Evolutionary conservation across 2,329 filamentous ascomycete genomes (phyloP).

Genomic region (Bipolaris sorokiniana): DNA sequence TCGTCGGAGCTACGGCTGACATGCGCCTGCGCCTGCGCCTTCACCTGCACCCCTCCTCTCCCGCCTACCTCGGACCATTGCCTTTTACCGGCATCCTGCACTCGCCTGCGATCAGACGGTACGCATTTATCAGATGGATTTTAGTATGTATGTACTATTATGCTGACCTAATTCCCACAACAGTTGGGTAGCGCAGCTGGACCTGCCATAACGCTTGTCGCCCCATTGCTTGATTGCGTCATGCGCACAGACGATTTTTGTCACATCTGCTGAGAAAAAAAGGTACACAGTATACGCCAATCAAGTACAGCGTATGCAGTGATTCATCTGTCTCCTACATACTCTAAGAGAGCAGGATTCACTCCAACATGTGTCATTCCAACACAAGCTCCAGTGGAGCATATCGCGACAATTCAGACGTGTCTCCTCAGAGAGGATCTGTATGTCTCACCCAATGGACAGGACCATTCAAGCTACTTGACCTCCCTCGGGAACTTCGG

Average conservation of each 20-base stretch:
- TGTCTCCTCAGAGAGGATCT: not conserved
- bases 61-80: constrained; percentile 1
- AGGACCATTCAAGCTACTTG: constrained; percentile 14
- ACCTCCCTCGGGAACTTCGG: constrained; percentile 28
- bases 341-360: too few relatives aligned
- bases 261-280: not conserved
- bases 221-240: not conserved
- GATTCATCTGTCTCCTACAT: not conserved
- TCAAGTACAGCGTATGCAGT: not conserved
- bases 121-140: not conserved
- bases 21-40: constrained; percentile 18
- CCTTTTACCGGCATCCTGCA: not conserved
- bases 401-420: not conserved
- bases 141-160: not conserved
- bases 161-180: too few relatives aligned
- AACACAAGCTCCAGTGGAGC: not conserved
- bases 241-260: constrained; percentile 12
- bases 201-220: not conserved
- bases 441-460: constrained; percentile 12
- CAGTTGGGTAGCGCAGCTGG: not conserved
- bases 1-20: constrained; percentile 30
- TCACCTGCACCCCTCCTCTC: constrained; percentile 5
- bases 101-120: not conserved
- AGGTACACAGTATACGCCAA: not conserved
- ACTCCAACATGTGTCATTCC: not conserved